phyloP scores from a whole-genome alignment of 345 rosid species.

The Reutealis trisperma region DNA sequence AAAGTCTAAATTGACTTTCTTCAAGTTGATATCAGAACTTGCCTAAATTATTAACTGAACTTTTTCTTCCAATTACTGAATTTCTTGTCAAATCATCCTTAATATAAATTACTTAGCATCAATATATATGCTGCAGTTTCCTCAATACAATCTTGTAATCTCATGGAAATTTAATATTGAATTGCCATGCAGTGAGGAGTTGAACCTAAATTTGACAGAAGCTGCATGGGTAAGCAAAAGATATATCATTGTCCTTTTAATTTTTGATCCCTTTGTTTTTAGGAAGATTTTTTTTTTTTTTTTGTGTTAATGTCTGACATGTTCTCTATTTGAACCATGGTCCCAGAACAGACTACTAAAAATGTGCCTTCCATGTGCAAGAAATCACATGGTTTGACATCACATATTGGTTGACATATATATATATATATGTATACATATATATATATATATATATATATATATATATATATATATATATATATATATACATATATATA shows the following conservation, averaged over 20 bases:
- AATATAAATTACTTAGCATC: neutral
- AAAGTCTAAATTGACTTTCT: neutral
- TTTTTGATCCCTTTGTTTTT: slow-evolving; percentile 10
- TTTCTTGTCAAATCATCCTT: neutral
- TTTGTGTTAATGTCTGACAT: neutral
- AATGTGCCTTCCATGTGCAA: neutral
- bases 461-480: neutral
- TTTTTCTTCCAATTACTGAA: neutral
- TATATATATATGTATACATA: neutral
- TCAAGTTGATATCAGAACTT: neutral
- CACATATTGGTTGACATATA: neutral
- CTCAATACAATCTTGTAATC: slow-evolving; percentile 1
- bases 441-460: neutral
- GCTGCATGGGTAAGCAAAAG: slow-evolving; percentile 86
- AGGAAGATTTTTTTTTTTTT: slow-evolving; percentile 1
- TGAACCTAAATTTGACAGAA: slow-evolving; percentile 80
- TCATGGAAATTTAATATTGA: slow-evolving; percentile 5
- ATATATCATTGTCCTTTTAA: neutral
- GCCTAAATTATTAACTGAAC: neutral
- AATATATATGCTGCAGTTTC: slow-evolving; percentile 2
- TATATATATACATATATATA: neutral
- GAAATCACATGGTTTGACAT: slow-evolving; percentile 2
- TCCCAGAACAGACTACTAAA: neutral
- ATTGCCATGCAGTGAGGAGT: slow-evolving; percentile 74
- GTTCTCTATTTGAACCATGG: neutral